These are phyloP conservation scores for Hypomontagnella submonticulosa DNA, from an alignment of 495 filamentous ascomycete genomes.

Conservation along the genomic window DNA sequence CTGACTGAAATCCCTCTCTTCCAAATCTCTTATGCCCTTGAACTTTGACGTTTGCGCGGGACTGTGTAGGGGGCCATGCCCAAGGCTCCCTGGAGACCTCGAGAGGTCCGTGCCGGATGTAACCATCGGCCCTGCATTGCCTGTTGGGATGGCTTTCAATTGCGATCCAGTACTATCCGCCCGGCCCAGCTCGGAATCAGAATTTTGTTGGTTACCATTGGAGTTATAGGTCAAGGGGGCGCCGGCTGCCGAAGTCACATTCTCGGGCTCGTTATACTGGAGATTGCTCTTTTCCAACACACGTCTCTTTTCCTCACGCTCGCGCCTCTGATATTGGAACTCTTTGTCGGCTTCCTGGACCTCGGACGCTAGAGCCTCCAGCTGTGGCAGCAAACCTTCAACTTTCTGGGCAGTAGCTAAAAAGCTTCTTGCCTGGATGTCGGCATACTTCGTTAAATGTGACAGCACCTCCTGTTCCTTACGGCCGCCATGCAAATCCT, in stretches of 20 bases:
- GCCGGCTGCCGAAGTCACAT: conserved; percentile 46
- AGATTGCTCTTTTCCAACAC: conserved; percentile 89
- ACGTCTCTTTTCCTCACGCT: conserved; percentile 92
- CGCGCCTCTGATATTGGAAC: conserved; percentile 91
- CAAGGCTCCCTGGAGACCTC: conserved; percentile 57
- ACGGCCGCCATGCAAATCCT: conserved; percentile 94
- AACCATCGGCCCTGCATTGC: conserved; percentile 40
- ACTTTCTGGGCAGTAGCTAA: conserved; percentile 85
- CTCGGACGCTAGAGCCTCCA: conserved; percentile 90
- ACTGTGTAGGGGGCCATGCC: conserved; percentile 54
- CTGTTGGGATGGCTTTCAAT: conserved; percentile 58
- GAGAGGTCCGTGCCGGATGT: conserved; percentile 50
- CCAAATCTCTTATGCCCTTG: conserved; percentile 88
- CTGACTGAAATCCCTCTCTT: conserved; percentile 75
- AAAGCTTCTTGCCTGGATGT: conserved; percentile 87
- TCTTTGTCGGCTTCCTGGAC: conserved; percentile 94
- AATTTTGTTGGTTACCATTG: conserved; percentile 58
- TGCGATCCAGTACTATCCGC: conserved; percentile 79
- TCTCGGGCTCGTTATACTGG: conserved; percentile 79
- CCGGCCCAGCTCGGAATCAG: conserved; percentile 74
- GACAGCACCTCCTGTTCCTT: conserved; percentile 98
- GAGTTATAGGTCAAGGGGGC: conserved; percentile 38
- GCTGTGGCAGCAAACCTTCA: conserved; percentile 85
- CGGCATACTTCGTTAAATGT: conserved; percentile 93
- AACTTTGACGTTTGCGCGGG: conserved; percentile 74